A percentile compares a stretch with the other conserved stretches of the same genome.
Evolutionary conservation across 148 eudicot species (phyloP).

Genomic region (Vaccinium corymbosum): DNA sequence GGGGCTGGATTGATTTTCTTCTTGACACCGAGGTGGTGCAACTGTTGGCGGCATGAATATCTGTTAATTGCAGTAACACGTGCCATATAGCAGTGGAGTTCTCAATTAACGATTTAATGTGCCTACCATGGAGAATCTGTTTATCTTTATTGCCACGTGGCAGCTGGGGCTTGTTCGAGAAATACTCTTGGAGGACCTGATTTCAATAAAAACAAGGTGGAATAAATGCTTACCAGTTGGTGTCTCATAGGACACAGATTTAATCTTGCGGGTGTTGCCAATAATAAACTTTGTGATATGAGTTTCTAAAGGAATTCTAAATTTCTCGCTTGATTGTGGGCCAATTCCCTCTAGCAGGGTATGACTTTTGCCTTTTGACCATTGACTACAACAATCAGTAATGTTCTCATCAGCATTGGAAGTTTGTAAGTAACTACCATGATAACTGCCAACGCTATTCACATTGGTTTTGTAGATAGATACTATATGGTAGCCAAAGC

Average conservation of each 20-base stretch:
- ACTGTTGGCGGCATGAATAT: neutral
- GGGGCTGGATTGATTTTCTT: neutral
- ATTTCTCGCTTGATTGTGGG: neutral
- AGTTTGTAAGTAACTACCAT: neutral
- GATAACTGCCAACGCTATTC: neutral
- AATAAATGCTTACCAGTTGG: neutral
- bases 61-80: neutral
- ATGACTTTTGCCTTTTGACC: neutral
- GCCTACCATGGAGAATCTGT: neutral
- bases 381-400: neutral
- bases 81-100: neutral
- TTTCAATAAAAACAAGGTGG: neutral
- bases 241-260: neutral
- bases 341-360: neutral
- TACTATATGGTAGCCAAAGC: neutral
- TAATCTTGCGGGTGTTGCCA: neutral
- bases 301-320: neutral
- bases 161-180: neutral
- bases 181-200: neutral
- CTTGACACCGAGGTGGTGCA: neutral
- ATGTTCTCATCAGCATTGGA: neutral
- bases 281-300: neutral
- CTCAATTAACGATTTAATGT: neutral
- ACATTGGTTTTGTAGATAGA: neutral
- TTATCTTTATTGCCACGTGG: neutral